Evolutionary conservation across 2,329 filamentous ascomycete genomes (phyloP).

Genomic region (Xylariaceae sp.): DNA sequence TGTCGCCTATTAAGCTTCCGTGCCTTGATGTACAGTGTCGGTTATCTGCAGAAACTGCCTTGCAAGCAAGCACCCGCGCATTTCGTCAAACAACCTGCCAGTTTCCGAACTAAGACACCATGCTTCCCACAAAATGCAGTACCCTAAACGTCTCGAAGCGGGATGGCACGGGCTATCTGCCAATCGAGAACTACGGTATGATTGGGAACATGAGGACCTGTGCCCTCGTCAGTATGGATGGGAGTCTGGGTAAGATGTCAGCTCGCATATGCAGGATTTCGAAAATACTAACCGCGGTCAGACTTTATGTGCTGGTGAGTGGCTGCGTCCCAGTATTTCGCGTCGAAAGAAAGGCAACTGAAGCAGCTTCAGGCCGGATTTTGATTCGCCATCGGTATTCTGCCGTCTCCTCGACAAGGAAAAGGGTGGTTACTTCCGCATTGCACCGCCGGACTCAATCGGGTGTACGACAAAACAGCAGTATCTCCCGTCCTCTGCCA

Average conservation of each 20-base stretch:
- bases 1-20: too few species aligned
- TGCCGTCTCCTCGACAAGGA: constrained; percentile 70
- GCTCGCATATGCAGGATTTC: constrained; percentile 4
- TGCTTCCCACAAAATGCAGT: constrained; percentile 17
- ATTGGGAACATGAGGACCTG: constrained; percentile 79
- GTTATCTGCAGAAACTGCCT: too few species aligned
- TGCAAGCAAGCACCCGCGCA: neutral
- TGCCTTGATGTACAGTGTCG: too few species aligned
- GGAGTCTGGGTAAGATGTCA: constrained; percentile 46
- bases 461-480: constrained; percentile 70
- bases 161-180: constrained; percentile 43
- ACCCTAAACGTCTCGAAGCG: constrained; percentile 21
- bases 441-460: constrained; percentile 48
- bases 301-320: constrained; percentile 61
- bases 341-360: constrained; percentile 2
- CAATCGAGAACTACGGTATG: constrained; percentile 74
- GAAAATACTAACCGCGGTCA: constrained; percentile 7
- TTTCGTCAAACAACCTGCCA: neutral
- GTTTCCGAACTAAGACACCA: too few species aligned
- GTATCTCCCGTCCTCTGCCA: constrained; percentile 70
- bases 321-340: too few species aligned
- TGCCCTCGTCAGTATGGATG: constrained; percentile 69
- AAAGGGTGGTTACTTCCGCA: constrained; percentile 70
- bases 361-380: constrained; percentile 57
- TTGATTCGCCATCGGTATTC: constrained; percentile 73